Percentiles rank a stretch among this genome's conserved stretches.
These are phyloP conservation scores for Balansia obtecta DNA, from an alignment of 2,329 filamentous ascomycete species.

Conservation along the genomic window DNA sequence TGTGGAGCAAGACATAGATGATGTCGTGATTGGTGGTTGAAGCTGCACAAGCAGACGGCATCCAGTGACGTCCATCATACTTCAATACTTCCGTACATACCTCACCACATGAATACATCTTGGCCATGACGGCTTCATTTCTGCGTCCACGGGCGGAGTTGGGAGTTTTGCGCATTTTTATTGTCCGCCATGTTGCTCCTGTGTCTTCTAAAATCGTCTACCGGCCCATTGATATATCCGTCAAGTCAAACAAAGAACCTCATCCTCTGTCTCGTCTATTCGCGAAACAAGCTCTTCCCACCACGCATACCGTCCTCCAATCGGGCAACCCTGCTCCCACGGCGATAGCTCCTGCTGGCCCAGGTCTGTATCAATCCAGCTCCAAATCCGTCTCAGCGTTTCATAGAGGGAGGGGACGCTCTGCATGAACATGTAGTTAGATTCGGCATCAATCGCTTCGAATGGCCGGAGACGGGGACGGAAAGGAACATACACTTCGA, in stretches of 20 bases:
- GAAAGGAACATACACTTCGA: slow-evolving; percentile 22
- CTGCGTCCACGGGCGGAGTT: not conserved
- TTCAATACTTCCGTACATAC: no score
- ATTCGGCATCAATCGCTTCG: not conserved
- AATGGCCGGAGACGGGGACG: not conserved
- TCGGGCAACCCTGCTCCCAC: slow-evolving; percentile 10
- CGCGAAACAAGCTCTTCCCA: slow-evolving; percentile 25
- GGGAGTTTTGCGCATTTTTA: not conserved
- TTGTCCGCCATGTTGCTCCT: not conserved
- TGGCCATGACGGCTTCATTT: not conserved
- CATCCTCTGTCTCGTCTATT: slow-evolving; percentile 18
- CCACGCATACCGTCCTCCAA: slow-evolving; percentile 21
- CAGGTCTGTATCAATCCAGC: slow-evolving; percentile 19
- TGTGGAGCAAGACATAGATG: not conserved
- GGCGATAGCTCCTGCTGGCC: slow-evolving; percentile 9
- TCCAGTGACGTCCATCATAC: not conserved
- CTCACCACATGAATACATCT: not conserved
- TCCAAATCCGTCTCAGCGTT: slow-evolving; percentile 21
- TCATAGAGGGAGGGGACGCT: slow-evolving; percentile 26
- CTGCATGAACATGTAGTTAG: slow-evolving; percentile 10
- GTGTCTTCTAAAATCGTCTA: not conserved
- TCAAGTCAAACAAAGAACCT: slow-evolving; percentile 26
- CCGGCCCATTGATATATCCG: not conserved
- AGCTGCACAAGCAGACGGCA: not conserved
- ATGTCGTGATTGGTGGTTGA: not conserved